Base-by-base conservation (phyloP, 2,329 filamentous ascomycete species). In the Curvularia verruculosa region DNA sequence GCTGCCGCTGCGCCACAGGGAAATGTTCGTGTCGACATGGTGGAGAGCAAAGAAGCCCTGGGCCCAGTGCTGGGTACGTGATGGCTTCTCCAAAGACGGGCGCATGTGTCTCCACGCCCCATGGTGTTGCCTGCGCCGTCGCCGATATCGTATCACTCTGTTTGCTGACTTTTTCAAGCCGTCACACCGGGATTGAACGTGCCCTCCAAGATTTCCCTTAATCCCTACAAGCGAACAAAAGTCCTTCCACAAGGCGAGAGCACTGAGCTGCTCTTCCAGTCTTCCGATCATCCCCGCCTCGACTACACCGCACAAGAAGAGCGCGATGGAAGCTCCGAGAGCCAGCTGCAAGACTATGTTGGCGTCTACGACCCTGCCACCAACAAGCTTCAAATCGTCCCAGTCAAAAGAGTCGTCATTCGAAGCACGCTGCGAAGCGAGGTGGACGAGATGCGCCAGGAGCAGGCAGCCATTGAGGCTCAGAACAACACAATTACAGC, bases 261-360 rank as follows among this genome's bases (percentile, higher is more conserved):
- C 52, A 52, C 67, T 57, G 80, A 85, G 53, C 70, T 87, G 6
- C 79, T 88, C 34, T 79, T 88, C 9, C 85, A 88, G 58, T 86
- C 85, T 5, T 86, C 85, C 24, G 77, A 82, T 47, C 86, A 88
- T 61, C 78, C 83, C 13, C 84, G 82, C 50, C 79, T 88, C 51
- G 85, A 88, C 72, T 88, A 86, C 64, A 79, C 80, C 19, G 86
- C 83, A 21, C 78, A 77, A 34, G 79, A 81, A 56, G 81, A 84
- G 52, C 77, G 79, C 39, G 77, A 81, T 48, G 74, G 74, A 23
- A 74, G 73, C 52, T 71, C 77, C 24, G 81, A 85, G 55, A 80
- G 79, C 28, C 75, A 82, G 58, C 71, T 85, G 54, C 83, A 83
- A 63, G 85, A 88, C 74, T 89, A 88, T 63, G 72, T 87, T 57